Percentiles rank a stretch among this genome's conserved stretches.
Conservation (phyloP, 306 rosid species). For the Heteromeles arbutifolia region DNA sequence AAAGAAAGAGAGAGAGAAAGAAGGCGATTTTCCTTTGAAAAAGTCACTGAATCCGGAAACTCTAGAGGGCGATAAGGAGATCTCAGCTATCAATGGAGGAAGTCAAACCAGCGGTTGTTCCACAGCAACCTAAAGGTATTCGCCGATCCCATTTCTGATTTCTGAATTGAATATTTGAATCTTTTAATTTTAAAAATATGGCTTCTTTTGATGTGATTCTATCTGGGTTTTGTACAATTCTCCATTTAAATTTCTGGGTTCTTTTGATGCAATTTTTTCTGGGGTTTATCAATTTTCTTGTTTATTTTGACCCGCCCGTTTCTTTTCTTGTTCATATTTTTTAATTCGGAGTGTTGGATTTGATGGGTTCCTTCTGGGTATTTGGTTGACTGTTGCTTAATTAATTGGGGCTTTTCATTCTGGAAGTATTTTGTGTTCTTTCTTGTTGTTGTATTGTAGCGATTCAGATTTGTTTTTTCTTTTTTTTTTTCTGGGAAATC, state of each 20-base stretch:
- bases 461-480: not conserved
- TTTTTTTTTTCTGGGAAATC: not conserved
- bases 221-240: too few relatives aligned
- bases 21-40: not conserved
- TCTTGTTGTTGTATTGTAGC: not conserved
- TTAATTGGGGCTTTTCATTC: not conserved
- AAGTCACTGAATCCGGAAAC: not conserved
- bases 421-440: not conserved
- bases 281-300: not conserved
- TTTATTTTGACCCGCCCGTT: too few relatives aligned
- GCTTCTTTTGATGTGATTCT: not conserved
- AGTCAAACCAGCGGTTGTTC: not conserved
- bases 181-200: not conserved
- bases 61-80: not conserved
- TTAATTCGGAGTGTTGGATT: not conserved
- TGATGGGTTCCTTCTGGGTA: not conserved
- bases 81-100: not conserved
- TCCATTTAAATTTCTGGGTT: too few relatives aligned
- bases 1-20: not conserved
- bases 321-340: not conserved
- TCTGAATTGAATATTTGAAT: not conserved
- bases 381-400: not conserved
- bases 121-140: constrained; percentile 5
- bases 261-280: not conserved
- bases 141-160: not conserved